phyloP scores from a whole-genome alignment of 257 asterid genomes.

The Osmanthus fragrans region DNA sequence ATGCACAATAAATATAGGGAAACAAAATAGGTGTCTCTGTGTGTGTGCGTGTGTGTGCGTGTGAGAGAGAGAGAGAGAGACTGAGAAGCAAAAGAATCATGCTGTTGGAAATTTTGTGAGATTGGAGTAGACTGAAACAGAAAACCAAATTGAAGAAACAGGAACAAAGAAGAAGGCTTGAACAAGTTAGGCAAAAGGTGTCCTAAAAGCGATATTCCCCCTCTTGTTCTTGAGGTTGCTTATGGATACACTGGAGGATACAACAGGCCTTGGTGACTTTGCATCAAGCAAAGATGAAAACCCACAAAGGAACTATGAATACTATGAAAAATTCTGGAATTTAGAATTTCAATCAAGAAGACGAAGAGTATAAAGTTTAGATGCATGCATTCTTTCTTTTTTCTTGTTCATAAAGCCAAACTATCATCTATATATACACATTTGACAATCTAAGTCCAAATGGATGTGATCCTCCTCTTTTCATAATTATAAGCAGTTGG shows the following conservation, averaged over 20 bases:
- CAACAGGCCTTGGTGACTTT: neutral
- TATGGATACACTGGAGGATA: neutral
- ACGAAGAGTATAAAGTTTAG: neutral
- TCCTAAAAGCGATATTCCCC: neutral
- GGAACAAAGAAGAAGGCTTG: neutral
- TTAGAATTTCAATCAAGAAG: neutral
- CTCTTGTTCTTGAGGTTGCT: neutral
- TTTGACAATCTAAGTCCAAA: neutral
- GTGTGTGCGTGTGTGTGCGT: neutral
- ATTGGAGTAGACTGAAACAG: neutral
- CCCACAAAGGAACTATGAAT: neutral
- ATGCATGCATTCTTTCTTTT: neutral
- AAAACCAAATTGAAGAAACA: neutral
- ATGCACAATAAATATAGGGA: neutral
- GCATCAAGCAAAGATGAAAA: neutral
- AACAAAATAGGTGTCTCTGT: slow-evolving; percentile 2
- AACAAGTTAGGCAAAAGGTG: neutral
- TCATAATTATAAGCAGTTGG: neutral
- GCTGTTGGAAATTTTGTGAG: neutral
- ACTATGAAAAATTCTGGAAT: too few species aligned
- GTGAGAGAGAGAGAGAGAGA: neutral
- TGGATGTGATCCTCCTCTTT: neutral
- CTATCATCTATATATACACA: neutral
- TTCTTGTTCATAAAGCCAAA: neutral
- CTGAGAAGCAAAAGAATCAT: neutral